Conservation (phyloP, 1,284 basidiomycete species). For the Exsudoporus floridanus region DNA sequence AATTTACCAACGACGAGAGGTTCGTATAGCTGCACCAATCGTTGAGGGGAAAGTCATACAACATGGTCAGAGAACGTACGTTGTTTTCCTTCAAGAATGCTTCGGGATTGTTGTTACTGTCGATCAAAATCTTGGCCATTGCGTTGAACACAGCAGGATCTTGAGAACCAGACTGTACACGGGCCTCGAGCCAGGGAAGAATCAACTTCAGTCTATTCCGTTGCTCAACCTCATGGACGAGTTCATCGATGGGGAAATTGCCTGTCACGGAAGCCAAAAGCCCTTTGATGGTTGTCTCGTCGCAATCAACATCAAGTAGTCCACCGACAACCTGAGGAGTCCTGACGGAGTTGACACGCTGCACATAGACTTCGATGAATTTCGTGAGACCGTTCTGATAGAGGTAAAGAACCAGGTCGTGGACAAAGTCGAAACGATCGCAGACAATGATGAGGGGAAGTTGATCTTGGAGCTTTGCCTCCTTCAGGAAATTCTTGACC, state of each 20-base stretch:
- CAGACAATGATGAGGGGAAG: constrained; percentile 99
- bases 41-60: neutral
- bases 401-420: constrained; percentile 97
- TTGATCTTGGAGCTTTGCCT: constrained; percentile 96
- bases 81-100: constrained; percentile 99
- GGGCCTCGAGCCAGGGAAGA: constrained; percentile 93
- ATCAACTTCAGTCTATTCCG: constrained; percentile 97
- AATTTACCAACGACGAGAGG: constrained; percentile 97
- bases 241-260: constrained; percentile 96
- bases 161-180: constrained; percentile 89
- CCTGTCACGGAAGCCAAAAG: constrained; percentile 93
- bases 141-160: constrained; percentile 96
- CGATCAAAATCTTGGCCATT: constrained; percentile 97
- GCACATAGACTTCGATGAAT: constrained; percentile 99
- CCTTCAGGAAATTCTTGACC: constrained; percentile 99
- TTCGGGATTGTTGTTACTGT: constrained; percentile 98
- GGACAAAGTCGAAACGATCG: constrained; percentile 99
- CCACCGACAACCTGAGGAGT: constrained; percentile 99
- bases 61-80: constrained; percentile 44
- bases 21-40: constrained; percentile 75
- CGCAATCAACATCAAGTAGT: constrained; percentile 97
- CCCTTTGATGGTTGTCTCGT: constrained; percentile 94
- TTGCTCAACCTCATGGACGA: constrained; percentile 96
- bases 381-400: constrained; percentile 97
- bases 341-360: constrained; percentile 94